A percentile compares a stretch with the other conserved stretches of the same genome.
phyloP scores from a whole-genome alignment of 2,329 filamentous ascomycete genomes.

The Chlorencoelia australis region DNA sequence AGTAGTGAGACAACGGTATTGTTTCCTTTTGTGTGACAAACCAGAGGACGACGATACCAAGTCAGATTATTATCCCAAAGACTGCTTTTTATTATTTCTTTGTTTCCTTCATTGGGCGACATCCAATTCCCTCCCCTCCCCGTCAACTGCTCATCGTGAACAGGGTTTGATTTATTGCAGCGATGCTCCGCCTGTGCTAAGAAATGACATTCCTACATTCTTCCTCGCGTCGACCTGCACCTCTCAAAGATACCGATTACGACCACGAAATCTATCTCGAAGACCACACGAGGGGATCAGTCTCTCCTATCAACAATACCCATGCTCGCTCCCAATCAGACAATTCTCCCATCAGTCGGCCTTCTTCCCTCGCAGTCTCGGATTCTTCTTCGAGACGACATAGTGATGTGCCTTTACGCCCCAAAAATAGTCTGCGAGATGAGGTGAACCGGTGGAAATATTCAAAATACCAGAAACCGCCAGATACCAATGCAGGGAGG shows the following conservation, averaged over 20 bases:
- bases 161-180: constrained; percentile 5
- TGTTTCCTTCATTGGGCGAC: no score
- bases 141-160: no score
- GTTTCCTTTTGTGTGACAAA: no score
- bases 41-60: no score
- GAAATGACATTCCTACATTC: constrained; percentile 22
- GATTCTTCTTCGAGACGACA: constrained; percentile 18
- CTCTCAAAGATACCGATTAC: constrained; percentile 50
- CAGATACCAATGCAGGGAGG: no score
- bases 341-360: constrained; percentile 8
- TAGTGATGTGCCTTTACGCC: constrained; percentile 18
- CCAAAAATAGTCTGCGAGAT: constrained; percentile 17
- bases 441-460: constrained; percentile 22
- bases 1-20: no score
- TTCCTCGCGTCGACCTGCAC: constrained; percentile 38
- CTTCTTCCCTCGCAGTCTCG: constrained; percentile 10
- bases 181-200: constrained; percentile 11
- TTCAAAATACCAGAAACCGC: no score
- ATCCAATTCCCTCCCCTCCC: no score
- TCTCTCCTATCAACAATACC: no score
- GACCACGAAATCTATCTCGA: constrained; percentile 64
- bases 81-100: no score
- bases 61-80: no score
- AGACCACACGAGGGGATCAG: constrained; percentile 36
- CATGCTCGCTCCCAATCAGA: constrained; percentile 12